A percentile compares a stretch with the other conserved stretches of the same genome.
phyloP scores from a whole-genome alignment of 208 protist genomes.

The Leishmania gerbilli region DNA sequence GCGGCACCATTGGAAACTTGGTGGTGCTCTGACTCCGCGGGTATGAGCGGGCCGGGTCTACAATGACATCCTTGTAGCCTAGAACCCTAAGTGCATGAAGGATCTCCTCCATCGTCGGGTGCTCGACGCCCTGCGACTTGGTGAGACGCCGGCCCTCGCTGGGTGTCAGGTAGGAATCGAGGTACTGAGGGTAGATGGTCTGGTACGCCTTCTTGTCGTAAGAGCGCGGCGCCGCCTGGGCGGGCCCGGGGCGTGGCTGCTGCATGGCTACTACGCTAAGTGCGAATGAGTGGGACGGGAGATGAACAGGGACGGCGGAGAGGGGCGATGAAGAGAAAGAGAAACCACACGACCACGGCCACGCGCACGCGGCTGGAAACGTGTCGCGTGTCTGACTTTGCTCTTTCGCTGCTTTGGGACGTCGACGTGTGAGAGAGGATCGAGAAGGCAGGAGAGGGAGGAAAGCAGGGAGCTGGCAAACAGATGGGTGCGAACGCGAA shows the following conservation, averaged over 20 bases:
- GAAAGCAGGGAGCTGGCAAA: not conserved
- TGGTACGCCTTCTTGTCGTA: constrained; percentile 80
- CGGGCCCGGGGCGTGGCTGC: constrained; percentile 7
- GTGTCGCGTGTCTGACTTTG: not conserved
- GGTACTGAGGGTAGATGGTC: constrained; percentile 87
- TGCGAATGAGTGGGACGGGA: not conserved
- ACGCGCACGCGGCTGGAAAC: not conserved
- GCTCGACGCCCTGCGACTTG: constrained; percentile 59
- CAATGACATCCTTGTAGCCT: constrained; percentile 63
- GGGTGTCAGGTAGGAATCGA: constrained; percentile 74
- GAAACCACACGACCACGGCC: not conserved
- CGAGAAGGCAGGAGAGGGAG: not conserved
- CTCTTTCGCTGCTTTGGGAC: not conserved
- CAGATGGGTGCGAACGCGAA: not conserved
- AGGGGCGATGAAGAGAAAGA: not conserved
- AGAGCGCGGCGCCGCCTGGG: constrained; percentile 17
- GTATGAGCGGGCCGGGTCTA: constrained; percentile 52
- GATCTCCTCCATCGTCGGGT: constrained; percentile 77
- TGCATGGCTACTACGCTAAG: constrained; percentile 4
- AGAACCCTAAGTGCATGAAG: constrained; percentile 47
- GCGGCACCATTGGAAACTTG: constrained; percentile 69
- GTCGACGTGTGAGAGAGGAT: not conserved
- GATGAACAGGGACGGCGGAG: not conserved
- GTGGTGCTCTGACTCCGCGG: constrained; percentile 63
- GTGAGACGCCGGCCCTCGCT: constrained; percentile 79